Evolutionary conservation across 2,329 filamentous ascomycete genomes (phyloP).

Genomic region (Chrysoporthe austroafricana): DNA sequence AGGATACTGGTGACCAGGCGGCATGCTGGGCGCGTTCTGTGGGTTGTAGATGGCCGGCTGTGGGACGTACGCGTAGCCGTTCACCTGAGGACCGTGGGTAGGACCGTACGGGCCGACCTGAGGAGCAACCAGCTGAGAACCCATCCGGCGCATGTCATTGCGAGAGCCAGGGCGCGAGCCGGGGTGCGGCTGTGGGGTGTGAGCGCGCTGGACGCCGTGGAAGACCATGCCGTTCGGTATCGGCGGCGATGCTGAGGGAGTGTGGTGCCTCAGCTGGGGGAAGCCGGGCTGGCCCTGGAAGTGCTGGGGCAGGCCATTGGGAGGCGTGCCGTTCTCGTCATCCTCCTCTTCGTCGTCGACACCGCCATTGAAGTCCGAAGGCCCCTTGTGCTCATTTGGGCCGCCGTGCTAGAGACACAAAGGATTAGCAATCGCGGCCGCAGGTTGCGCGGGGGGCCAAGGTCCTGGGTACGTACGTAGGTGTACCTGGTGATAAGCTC

Average conservation of each 20-base stretch:
- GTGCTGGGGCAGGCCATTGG: conserved; percentile 72
- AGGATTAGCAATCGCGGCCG: conserved; percentile 25
- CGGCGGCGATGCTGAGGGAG: conserved; percentile 86
- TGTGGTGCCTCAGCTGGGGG: conserved; percentile 79
- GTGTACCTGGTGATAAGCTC: conserved; percentile 86
- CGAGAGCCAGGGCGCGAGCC: conserved; percentile 79
- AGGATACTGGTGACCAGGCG: conserved; percentile 43
- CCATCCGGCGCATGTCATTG: conserved; percentile 76
- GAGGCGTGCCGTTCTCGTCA: conserved; percentile 73
- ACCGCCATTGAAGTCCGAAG: conserved; percentile 85
- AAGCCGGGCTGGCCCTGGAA: conserved; percentile 72
- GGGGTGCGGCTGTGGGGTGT: conserved; percentile 79
- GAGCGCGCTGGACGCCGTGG: conserved; percentile 62
- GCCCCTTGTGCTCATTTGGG: conserved; percentile 95
- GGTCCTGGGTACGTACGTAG: conserved; percentile 68
- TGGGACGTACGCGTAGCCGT: conserved; percentile 82
- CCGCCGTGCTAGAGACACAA: conserved; percentile 72
- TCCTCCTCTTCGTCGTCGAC: conserved; percentile 86
- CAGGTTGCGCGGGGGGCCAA: conserved; percentile 11
- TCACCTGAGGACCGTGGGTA: conserved; percentile 44
- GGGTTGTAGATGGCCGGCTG: conserved; percentile 85
- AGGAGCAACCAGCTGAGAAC: conserved; percentile 72
- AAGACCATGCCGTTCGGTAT: conserved; percentile 78
- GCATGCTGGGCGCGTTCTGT: conserved; percentile 51
- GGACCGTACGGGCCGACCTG: conserved; percentile 60